Evolutionary conservation across 2,329 filamentous ascomycete species (phyloP).

Genomic region (Colletotrichum noveboracense): DNA sequence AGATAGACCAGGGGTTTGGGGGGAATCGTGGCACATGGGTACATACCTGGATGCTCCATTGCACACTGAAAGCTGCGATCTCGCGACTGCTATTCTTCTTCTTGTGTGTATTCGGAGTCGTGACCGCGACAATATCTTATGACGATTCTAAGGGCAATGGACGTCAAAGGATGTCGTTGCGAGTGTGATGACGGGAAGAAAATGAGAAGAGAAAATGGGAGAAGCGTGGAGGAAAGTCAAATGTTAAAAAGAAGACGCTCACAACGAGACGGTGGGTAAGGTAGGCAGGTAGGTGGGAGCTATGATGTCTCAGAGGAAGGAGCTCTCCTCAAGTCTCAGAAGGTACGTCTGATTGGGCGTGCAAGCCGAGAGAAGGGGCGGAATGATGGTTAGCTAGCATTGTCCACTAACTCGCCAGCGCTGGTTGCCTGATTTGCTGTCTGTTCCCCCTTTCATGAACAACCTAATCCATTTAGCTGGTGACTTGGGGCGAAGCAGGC

Average conservation of each 20-base stretch:
- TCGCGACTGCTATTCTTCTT: not conserved
- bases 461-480: not conserved
- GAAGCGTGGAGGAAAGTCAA: not conserved
- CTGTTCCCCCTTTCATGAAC: not conserved
- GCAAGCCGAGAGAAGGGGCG: not conserved
- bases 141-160: not conserved
- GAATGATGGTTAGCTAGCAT: not conserved
- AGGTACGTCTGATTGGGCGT: not conserved
- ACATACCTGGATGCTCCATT: conserved; percentile 20
- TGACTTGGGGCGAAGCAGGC: not conserved
- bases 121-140: not conserved
- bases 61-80: not conserved
- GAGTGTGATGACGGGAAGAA: not conserved
- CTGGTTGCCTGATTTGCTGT: not conserved
- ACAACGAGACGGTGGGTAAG: not conserved
- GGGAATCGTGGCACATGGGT: not conserved
- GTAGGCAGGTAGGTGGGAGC: not conserved
- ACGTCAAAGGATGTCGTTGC: not conserved
- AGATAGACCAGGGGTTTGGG: not conserved
- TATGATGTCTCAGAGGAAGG: conserved; percentile 1
- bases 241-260: conserved; percentile 11
- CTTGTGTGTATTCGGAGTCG: not conserved
- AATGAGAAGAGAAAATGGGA: not conserved
- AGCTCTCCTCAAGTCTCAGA: not conserved
- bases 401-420: not conserved